Conservation (phyloP, 768 basidiomycete genomes). For the Kwoniella botswanensis region DNA sequence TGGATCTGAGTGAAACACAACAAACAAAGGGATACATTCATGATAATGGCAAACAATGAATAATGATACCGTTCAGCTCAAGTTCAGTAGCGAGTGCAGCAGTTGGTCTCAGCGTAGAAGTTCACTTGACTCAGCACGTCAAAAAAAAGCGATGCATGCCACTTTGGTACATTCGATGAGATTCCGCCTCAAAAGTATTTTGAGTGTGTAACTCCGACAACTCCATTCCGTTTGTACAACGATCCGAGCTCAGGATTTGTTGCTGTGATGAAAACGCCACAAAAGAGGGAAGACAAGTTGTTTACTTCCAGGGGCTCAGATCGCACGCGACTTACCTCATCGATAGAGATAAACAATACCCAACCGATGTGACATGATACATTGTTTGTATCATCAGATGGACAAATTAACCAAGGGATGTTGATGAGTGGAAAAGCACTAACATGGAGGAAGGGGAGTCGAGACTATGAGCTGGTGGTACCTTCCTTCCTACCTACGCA, state of each 20-base stretch:
- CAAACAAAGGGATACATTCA: neutral
- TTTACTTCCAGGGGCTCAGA: neutral
- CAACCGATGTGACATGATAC: neutral
- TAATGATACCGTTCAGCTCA: neutral
- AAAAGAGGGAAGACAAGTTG: neutral
- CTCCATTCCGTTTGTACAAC: neutral
- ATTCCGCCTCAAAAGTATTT: too few relatives aligned
- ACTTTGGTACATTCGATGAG: neutral
- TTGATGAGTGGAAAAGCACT: too few relatives aligned
- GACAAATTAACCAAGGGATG: neutral
- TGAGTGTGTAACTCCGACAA: neutral
- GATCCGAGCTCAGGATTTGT: neutral
- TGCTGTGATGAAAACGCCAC: neutral
- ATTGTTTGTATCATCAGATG: constrained; percentile 6
- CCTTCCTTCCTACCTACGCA: neutral
- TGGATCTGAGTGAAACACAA: neutral
- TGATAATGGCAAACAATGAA: constrained; percentile 2
- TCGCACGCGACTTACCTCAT: constrained; percentile 15
- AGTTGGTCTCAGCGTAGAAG: too few relatives aligned
- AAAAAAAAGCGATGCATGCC: neutral
- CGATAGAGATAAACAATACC: constrained; percentile 1
- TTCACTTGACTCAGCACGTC: too few relatives aligned
- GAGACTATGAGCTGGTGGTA: too few relatives aligned
- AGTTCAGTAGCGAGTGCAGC: neutral
- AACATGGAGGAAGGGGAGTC: too few relatives aligned